Base-by-base conservation (phyloP, 192 early-diverging fungal genomes). In the Coemansia sp. region DNA sequence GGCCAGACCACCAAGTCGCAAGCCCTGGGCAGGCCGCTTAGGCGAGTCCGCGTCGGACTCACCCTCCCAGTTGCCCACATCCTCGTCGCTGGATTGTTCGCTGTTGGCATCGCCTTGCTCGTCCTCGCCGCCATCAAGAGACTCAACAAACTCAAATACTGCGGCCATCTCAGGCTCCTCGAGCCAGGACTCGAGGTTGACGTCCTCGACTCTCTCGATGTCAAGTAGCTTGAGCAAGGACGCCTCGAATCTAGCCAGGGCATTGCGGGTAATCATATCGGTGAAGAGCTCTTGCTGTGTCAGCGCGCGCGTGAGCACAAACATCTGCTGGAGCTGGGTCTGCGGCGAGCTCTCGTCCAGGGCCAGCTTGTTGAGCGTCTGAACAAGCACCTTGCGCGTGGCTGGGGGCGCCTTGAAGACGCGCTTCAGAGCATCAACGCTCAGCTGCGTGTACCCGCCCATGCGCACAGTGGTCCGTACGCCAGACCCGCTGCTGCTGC, bases 341-440 rank as follows among this genome's bases (percentile, higher is more conserved):
- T 68, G 54, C 10, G 81, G 73, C 48, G 77, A 75, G 33, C 21
- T 57, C 10, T 83, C 81, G 45, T 83, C 81, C 1, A 83, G 67
- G 1, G 68, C 62, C 46, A 89, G 70, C 72, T 85, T 89, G 72
- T 82, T 83, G 7, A 93, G 75, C 50, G 88, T 68, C 64, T 90
- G 87, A 8, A 86, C 80, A 48, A 90, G 84, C 3, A 87, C 70
- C 69, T 91, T 93, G 62, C 90, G 78, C 1, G 81, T 84, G 34
- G 78, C 86, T 74, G 85, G 80, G 3, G 78, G 63, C 21, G 74
- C 75, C 21, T 53, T 59, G 62, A 83, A 83, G 33, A 68, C 64
- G n/a, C 64, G 62, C 67, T 89, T 88, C 34, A 93, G 75, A 13
- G 90, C 75, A 3, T 90, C 85, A n/a, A 91, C 71, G 8, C 87